phyloP scores from a whole-genome alignment of 192 early-diverging fungal species.

The Coemansia sp. region DNA sequence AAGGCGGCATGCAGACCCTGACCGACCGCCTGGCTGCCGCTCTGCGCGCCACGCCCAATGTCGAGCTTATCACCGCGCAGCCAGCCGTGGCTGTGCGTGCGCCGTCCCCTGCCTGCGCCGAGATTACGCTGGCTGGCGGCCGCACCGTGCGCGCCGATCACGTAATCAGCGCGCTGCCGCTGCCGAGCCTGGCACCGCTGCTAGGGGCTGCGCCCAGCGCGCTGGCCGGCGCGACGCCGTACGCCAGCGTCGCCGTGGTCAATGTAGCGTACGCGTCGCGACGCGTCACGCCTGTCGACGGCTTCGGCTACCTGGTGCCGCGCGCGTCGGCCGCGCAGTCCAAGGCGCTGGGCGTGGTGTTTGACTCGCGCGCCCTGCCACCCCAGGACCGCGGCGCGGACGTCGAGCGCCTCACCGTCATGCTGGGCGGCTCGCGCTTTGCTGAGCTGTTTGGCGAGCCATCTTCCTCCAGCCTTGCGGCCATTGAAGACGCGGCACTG shows the following conservation, averaged over 20 bases:
- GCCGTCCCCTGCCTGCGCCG: constrained; percentile 18
- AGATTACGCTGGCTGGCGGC: constrained; percentile 27
- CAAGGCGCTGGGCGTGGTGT: constrained; percentile 71
- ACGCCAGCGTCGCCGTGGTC: constrained; percentile 77
- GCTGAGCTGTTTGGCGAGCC: constrained; percentile 49
- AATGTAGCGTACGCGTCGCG: constrained; percentile 65
- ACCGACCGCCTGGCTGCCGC: constrained; percentile 54
- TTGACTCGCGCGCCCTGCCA: constrained; percentile 79
- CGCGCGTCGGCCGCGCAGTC: constrained; percentile 50
- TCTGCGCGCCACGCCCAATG: constrained; percentile 54
- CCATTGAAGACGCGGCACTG: constrained; percentile 51
- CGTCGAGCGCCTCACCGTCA: constrained; percentile 67
- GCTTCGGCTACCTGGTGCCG: constrained; percentile 91
- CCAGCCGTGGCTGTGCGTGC: constrained; percentile 44
- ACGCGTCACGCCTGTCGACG: constrained; percentile 59
- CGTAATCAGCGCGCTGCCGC: constrained; percentile 68
- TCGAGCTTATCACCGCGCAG: constrained; percentile 53
- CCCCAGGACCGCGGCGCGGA: constrained; percentile 53
- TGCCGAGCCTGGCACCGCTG: constrained; percentile 48
- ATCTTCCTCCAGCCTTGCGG: not conserved
- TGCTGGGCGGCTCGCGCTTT: constrained; percentile 87
- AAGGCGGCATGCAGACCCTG: constrained; percentile 70
- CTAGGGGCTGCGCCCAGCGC: constrained; percentile 20
- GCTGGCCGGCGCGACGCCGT: constrained; percentile 59
- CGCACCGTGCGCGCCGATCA: constrained; percentile 48